These are phyloP conservation scores for Dactylellina drechsleri DNA, from an alignment of 2,329 filamentous ascomycete genomes.

Conservation along the genomic window DNA sequence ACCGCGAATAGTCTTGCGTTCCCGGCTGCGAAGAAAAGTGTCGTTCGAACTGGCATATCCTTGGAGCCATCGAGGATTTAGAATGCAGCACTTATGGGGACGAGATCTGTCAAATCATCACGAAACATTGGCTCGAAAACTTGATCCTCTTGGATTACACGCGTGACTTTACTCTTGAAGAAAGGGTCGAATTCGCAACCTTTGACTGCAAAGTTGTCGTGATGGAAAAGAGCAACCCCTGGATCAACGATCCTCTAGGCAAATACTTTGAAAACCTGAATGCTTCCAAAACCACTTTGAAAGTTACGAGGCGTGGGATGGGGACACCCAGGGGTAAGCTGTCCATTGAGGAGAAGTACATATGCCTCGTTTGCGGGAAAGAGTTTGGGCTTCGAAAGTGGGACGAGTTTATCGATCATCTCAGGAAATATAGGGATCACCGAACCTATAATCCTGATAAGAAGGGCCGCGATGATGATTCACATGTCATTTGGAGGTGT, in stretches of 20 bases:
- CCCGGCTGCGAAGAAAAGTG: conserved; percentile 20
- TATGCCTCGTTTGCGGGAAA: conserved; percentile 33
- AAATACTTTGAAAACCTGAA: conserved; percentile 21
- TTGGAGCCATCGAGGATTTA: conserved; percentile 1
- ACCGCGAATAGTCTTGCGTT: conserved; percentile 42
- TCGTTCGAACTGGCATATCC: conserved; percentile 22
- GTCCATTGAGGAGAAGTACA: conserved; percentile 9
- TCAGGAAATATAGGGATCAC: too few relatives aligned
- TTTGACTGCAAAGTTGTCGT: conserved; percentile 27
- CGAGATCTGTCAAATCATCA: conserved; percentile 4
- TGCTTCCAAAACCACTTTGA: neutral
- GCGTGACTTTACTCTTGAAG: conserved; percentile 20
- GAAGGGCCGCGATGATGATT: conserved; percentile 15
- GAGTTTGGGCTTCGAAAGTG: conserved; percentile 9
- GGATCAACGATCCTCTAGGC: conserved; percentile 44
- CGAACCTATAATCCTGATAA: conserved; percentile 8
- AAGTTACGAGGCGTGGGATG: neutral
- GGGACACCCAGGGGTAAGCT: neutral
- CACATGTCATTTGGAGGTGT: conserved; percentile 32
- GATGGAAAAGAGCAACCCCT: conserved; percentile 16
- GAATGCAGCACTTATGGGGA: conserved; percentile 9
- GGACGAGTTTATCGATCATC: neutral
- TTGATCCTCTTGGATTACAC: conserved; percentile 28
- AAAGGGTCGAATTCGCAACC: conserved; percentile 20
- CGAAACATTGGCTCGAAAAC: conserved; percentile 33